Base-by-base conservation (phyloP, 202 grass and related monocot genomes). In the Eragrostis tef region DNA sequence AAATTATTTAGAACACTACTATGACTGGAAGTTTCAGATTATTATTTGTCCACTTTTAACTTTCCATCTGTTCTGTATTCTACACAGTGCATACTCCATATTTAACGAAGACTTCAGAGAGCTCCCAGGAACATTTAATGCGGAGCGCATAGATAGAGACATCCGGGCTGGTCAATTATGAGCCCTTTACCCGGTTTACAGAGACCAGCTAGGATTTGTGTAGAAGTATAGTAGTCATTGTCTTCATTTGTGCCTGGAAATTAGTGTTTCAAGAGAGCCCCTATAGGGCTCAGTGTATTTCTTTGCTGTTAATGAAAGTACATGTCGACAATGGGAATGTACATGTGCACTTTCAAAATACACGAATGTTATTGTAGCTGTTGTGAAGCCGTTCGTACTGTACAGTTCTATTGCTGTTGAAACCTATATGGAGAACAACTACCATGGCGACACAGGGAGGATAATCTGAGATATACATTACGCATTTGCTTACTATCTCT, bases 51-150 rank as follows among this genome's bases (percentile, higher is more conserved):
- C 0, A 53, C 13, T 79, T 45, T 57, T 6, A 20, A 89, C 27
- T 59, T 63, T 65, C 39, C n/a, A 67, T 79, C 65, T 78, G 22
- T 77, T 54, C 10, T 53, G 44, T 21, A 29, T 45, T 86, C 13
- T 52, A 43, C 20, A 64, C 92, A 94, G 92, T 93, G 95, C 95
- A 87, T 98, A 98, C 74, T 98, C 95, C 36, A 94, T 98, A 88
- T 98, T 98, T 72, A 98, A 98, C 67, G 95, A 98, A 87, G 88
- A 91, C 61, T 98, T 94, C 80, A 90, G 88, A 79, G 95, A 98
- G 77, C 83, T 98, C 29, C 95, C 95, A 13, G 95, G 95, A 36
- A 98, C 95, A 20, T 86, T 98, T 46, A 98, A 98, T 67, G 95
- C 92, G 1, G 92, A 98, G 29, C 86, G 90, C 90, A 74, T 98